phyloP scores from a whole-genome alignment of 2,329 filamentous ascomycete genomes.

The Amauroascus niger region DNA sequence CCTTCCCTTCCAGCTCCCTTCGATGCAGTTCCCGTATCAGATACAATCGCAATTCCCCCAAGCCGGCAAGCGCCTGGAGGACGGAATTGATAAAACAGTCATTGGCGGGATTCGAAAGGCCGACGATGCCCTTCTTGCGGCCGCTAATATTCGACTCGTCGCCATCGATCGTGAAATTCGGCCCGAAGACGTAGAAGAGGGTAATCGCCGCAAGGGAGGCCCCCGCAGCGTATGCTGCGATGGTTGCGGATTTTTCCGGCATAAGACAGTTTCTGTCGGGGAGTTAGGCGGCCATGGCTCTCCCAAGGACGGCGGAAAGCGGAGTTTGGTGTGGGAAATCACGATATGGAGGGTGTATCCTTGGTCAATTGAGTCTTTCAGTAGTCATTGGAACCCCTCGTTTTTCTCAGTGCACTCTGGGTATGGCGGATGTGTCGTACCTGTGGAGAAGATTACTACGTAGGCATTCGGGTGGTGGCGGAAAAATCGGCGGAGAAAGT shows the following conservation, averaged over 20 bases:
- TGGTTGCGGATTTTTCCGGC: constrained; percentile 72
- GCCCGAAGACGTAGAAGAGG: constrained; percentile 92
- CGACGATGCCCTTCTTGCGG: constrained; percentile 80
- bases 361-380: neutral
- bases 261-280: constrained; percentile 31
- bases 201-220: constrained; percentile 91
- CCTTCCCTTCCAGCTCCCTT: constrained; percentile 65
- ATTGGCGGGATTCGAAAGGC: constrained; percentile 82
- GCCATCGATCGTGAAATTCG: constrained; percentile 90
- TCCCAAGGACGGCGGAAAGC: neutral
- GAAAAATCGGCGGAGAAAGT: neutral
- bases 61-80: constrained; percentile 80
- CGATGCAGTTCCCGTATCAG: constrained; percentile 85
- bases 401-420: neutral
- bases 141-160: constrained; percentile 52
- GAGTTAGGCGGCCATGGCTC: constrained; percentile 4
- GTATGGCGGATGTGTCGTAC: neutral
- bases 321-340: neutral
- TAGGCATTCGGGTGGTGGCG: constrained; percentile 1
- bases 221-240: constrained; percentile 88
- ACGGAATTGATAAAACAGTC: constrained; percentile 97
- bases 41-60: constrained; percentile 81
- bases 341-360: neutral
- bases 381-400: neutral
- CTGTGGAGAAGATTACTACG: neutral